Base-by-base conservation (phyloP, 148 eudicot species). In the Rhododendron vialii region DNA sequence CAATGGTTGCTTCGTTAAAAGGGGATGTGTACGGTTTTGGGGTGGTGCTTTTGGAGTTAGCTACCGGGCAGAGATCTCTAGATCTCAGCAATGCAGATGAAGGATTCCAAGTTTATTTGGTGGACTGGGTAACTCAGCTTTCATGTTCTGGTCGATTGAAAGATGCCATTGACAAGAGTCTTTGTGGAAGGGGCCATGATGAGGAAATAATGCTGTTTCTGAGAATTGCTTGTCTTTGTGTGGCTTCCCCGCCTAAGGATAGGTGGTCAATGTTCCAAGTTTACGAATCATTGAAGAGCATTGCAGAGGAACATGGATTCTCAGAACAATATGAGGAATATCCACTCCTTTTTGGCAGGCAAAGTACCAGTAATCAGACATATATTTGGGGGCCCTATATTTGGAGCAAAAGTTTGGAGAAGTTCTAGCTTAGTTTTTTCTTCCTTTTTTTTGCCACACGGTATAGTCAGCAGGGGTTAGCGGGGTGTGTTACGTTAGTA, bases 21-120 rank as follows among this genome's bases (percentile, higher is more conserved):
- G 99, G 99, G 24, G 98, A 95, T 86, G 92, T 90, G 76, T 96
- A 95, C 83, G 88, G 93, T 45, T 92, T 96, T 78, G 99, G 98
- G 41, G 98, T 96, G 7, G 94, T 96, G 73, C 92, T 96, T 50
- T 76, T 96, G 87, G 98, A 96, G 84, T 84, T 96, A 47, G 94
- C 94, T 13, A 96, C 99, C 4, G 98, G 99, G 12, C 93, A 90
- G 61, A 96, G 92, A 82, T 95, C 98, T 55, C 93, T 94, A 12
- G 95, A 92, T 78, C 93, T 93, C 59, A 81, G 85, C 65, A 83
- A 84, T 76, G 90, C 82, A 24, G 95, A 92, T 74, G 98, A 94
- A 80, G 94, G 89, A 18, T 94, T 91, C 69, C 94, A 95, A 88
- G 99, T 96, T 55, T 93, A 89, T 81, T 87, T 96, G 88, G 96